Percentiles rank a stretch among this genome's conserved stretches.
Conservation (phyloP, 2,329 filamentous ascomycete genomes). For the Pseudophaeomoniella oleicola region DNA sequence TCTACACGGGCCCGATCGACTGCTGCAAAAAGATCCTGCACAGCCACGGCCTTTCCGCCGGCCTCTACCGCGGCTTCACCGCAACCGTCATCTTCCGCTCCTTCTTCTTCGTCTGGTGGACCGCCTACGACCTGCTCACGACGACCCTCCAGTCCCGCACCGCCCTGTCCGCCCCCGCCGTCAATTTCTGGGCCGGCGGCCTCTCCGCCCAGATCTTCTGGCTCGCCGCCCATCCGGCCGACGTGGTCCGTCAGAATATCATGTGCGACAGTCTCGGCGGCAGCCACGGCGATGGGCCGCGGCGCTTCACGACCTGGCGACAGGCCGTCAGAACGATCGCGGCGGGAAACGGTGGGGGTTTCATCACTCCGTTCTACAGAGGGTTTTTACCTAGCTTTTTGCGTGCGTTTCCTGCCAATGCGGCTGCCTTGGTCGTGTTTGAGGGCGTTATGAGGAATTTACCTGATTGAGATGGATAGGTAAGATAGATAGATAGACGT, state of each 20-base stretch:
- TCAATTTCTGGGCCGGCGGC: slow-evolving; percentile 97
- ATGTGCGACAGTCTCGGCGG: slow-evolving; percentile 89
- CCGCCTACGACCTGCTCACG: slow-evolving; percentile 78
- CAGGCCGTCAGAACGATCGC: slow-evolving; percentile 58
- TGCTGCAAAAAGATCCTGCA: slow-evolving; percentile 50
- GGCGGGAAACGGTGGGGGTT: slow-evolving; percentile 63
- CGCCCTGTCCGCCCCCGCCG: slow-evolving; percentile 54
- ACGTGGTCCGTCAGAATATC: slow-evolving; percentile 89
- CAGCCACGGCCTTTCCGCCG: slow-evolving; percentile 58
- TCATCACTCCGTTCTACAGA: slow-evolving; percentile 75
- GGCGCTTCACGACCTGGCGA: slow-evolving; percentile 60
- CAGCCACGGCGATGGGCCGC: slow-evolving; percentile 48
- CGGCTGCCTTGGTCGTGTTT: slow-evolving; percentile 82
- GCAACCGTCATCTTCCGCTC: slow-evolving; percentile 79
- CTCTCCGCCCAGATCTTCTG: slow-evolving; percentile 89
- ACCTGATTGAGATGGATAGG: too few species aligned
- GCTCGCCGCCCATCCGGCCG: slow-evolving; percentile 79
- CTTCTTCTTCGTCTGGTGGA: slow-evolving; percentile 98
- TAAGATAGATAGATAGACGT: too few species aligned
- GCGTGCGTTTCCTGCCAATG: slow-evolving; percentile 89
- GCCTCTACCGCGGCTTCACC: slow-evolving; percentile 71
- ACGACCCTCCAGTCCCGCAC: slow-evolving; percentile 53
- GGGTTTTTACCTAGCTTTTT: slow-evolving; percentile 90
- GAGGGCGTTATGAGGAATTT: slow-evolving; percentile 68
- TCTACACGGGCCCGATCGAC: slow-evolving; percentile 81